Conservation (phyloP, 371 early-diverging fungal species). For the Mucor circinelloides region DNA sequence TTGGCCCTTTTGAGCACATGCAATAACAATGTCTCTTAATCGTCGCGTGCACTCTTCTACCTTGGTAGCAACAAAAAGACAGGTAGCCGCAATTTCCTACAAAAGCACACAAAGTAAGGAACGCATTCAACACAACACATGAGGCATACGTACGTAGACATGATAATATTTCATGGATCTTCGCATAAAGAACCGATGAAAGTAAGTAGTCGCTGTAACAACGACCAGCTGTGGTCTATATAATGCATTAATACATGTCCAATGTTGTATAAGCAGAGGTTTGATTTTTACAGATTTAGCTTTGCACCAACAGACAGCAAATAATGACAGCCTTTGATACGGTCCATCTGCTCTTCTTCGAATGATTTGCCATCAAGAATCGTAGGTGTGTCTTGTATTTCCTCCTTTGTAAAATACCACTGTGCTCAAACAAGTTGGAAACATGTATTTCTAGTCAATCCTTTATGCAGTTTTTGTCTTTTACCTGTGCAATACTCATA, state of each 20-base stretch:
- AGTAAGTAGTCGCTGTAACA: constrained; percentile 72
- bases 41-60: constrained; percentile 78
- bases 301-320: constrained; percentile 66
- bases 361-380: constrained; percentile 50
- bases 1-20: constrained; percentile 60
- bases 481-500: constrained; percentile 1
- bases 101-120: neutral
- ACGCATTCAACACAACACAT: neutral
- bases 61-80: constrained; percentile 78
- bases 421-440: constrained; percentile 20
- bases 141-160: constrained; percentile 57
- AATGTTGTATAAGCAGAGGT: neutral
- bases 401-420: constrained; percentile 74
- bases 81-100: constrained; percentile 80
- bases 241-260: neutral
- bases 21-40: constrained; percentile 59
- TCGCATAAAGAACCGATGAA: constrained; percentile 85
- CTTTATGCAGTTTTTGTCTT: neutral
- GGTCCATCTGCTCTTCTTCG: constrained; percentile 56
- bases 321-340: constrained; percentile 69
- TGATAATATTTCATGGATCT: constrained; percentile 67
- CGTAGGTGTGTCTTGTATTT: constrained; percentile 67
- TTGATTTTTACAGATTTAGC: constrained; percentile 56
- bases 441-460: neutral
- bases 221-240: constrained; percentile 66